Percentiles rank a stretch among this genome's conserved stretches.
Evolutionary conservation across 805 yeast genomes (phyloP).

Genomic region (Candida berthetii): DNA sequence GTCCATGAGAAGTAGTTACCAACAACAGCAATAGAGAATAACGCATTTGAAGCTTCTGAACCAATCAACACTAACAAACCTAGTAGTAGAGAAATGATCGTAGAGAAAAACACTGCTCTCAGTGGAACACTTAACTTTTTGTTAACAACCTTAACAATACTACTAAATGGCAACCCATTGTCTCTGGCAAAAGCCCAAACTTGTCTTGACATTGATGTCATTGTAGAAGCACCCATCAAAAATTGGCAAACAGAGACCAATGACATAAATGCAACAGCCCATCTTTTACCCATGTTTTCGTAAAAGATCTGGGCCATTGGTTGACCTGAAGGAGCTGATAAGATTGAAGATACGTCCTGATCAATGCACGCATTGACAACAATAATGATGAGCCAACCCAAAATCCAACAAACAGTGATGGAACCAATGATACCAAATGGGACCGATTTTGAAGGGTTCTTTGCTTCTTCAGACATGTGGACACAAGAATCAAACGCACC

Average conservation of each 20-base stretch:
- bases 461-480: slow-evolving; percentile 69
- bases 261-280: slow-evolving; percentile 64
- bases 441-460: slow-evolving; percentile 53
- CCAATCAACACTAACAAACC: slow-evolving; percentile 55
- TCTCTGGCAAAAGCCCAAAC: slow-evolving; percentile 71
- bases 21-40: slow-evolving; percentile 54
- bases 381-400: slow-evolving; percentile 53
- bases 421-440: slow-evolving; percentile 62
- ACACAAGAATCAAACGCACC: slow-evolving; percentile 69
- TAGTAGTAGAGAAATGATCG: slow-evolving; percentile 35
- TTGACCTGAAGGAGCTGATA: slow-evolving; percentile 42
- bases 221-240: slow-evolving; percentile 57
- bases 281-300: slow-evolving; percentile 54
- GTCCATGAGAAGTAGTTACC: slow-evolving; percentile 61
- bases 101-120: slow-evolving; percentile 49
- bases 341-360: slow-evolving; percentile 33
- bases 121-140: slow-evolving; percentile 47
- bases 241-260: slow-evolving; percentile 55
- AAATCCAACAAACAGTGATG: slow-evolving; percentile 44
- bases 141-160: slow-evolving; percentile 44
- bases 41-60: slow-evolving; percentile 50
- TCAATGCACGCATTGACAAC: slow-evolving; percentile 49
- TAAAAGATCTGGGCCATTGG: slow-evolving; percentile 59
- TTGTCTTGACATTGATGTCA: slow-evolving; percentile 60
- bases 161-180: slow-evolving; percentile 55